Evolutionary conservation across 2,329 filamentous ascomycete species (phyloP).

Genomic region (Tolypocladium amazonense): DNA sequence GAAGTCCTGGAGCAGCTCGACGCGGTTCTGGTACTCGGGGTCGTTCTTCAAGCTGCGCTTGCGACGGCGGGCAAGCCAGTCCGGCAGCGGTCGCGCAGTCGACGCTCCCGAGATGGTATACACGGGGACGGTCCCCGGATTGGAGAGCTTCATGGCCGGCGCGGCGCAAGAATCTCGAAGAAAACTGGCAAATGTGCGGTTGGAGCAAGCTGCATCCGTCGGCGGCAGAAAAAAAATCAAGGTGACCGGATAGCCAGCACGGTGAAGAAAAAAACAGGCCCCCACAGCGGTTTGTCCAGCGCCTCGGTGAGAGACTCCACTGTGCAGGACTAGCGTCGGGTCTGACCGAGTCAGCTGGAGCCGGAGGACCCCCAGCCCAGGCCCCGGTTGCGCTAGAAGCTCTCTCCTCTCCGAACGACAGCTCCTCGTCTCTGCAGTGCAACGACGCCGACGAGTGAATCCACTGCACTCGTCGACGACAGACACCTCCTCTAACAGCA

Average conservation of each 20-base stretch:
- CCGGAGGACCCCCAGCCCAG: neutral
- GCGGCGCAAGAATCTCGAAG: neutral
- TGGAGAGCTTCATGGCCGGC: conserved; percentile 63
- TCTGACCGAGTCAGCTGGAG: conserved; percentile 4
- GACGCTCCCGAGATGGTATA: conserved; percentile 93
- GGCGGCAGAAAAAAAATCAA: conserved; percentile 1
- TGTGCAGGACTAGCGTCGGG: conserved; percentile 1
- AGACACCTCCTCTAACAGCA: neutral
- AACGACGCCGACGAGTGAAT: neutral
- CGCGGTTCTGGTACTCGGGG: conserved; percentile 81
- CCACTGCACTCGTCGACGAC: neutral
- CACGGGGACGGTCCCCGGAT: conserved; percentile 73
- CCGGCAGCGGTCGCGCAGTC: conserved; percentile 76
- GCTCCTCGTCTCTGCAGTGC: neutral
- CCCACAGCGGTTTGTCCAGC: neutral
- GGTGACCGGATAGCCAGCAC: neutral
- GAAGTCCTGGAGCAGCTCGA: conserved; percentile 94
- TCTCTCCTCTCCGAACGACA: neutral
- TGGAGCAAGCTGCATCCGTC: neutral
- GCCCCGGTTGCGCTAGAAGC: neutral
- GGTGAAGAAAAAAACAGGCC: neutral
- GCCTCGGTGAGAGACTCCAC: conserved; percentile 2
- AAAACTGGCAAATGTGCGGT: neutral
- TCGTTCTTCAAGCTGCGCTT: conserved; percentile 91
- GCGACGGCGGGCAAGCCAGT: conserved; percentile 85